Conservation (phyloP, 129 eudicot genomes). For the Helianthus tuberosus region DNA sequence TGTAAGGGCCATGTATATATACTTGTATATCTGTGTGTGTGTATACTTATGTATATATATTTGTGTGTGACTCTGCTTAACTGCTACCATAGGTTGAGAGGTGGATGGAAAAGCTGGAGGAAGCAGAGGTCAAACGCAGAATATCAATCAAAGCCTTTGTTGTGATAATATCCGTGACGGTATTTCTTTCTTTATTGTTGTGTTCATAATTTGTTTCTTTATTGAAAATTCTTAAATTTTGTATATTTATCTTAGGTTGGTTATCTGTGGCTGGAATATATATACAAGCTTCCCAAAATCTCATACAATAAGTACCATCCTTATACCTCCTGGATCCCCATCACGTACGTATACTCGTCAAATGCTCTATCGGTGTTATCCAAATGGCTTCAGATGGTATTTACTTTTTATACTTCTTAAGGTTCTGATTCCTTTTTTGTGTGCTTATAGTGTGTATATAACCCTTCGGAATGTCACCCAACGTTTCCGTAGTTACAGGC, state of each 20-base stretch:
- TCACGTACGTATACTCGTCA: constrained; percentile 51
- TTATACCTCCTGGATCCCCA: constrained; percentile 98
- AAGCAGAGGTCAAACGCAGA: constrained; percentile 71
- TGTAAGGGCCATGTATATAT: constrained; percentile 36
- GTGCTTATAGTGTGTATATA: constrained; percentile 69
- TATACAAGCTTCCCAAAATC: constrained; percentile 86
- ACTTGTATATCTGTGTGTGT: background rate
- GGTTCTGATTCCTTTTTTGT: constrained; percentile 15
- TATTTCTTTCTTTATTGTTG: constrained; percentile 22
- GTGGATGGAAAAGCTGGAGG: constrained; percentile 96
- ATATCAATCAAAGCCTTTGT: constrained; percentile 56
- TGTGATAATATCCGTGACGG: constrained; percentile 49
- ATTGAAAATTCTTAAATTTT: background rate
- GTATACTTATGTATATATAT: background rate
- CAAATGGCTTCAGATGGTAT: background rate
- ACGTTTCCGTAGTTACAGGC: constrained; percentile 59
- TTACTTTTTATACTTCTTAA: background rate
- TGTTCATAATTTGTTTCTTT: constrained; percentile 3
- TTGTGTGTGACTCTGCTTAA: background rate
- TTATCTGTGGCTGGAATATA: constrained; percentile 75
- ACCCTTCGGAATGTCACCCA: constrained; percentile 80
- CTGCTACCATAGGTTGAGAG: constrained; percentile 62
- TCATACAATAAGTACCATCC: constrained; percentile 89
- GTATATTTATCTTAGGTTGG: constrained; percentile 55
- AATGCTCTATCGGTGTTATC: background rate